Evolutionary conservation across 176 grass and related monocot genomes (phyloP), one percentile per base, ranked within the genome.

Genomic region (Carex kokanica): DNA sequence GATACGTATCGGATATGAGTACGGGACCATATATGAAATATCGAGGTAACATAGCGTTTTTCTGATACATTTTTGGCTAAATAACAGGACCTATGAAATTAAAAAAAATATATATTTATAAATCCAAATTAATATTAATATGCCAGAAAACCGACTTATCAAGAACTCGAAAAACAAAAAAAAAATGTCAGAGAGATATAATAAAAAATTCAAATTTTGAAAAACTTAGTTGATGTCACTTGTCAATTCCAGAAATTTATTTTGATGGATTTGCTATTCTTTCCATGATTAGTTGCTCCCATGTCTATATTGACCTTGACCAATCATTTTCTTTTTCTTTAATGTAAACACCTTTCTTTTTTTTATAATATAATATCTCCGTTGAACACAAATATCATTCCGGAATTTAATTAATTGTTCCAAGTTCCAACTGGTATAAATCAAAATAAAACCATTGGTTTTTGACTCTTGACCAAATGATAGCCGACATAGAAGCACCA

Each of bases 301-400:
- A 82, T 40, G 60, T 82, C 60, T 82, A 17, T 24, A 51, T 51
- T 82, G 40, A 51, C 34, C 63, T 51, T 82, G 40, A 51, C 32
- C 63, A 2, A 63, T 15, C 43, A 82, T 82, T 80, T 80, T 80
- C 12, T 58, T 66, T 80, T 64, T 51, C 38, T 64, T 81, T 49
- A 49, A 49, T 49, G 2, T 2, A 49, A 49, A 10, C 9, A 49
- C 11, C 45, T 49, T 12, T 18, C 24, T 40, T 51, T 43, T 74
- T 16, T 51, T 20, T 43, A 17, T 47, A 31, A 43, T 43, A 74
- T 74, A 0, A 74, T 49, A 74, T 51, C 69, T 40, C 17, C 11
- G n/a, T 2, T 2, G 24, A 61, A 4, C 18, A 20, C 47, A 53
- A 75, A 24, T 74, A 36, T 32, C 10, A 25, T 47, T 52, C 9